Evolutionary conservation across 2,329 filamentous ascomycete genomes (phyloP), one percentile per base, ranked within the genome.

Genomic region (Aureobasidium sp.): DNA sequence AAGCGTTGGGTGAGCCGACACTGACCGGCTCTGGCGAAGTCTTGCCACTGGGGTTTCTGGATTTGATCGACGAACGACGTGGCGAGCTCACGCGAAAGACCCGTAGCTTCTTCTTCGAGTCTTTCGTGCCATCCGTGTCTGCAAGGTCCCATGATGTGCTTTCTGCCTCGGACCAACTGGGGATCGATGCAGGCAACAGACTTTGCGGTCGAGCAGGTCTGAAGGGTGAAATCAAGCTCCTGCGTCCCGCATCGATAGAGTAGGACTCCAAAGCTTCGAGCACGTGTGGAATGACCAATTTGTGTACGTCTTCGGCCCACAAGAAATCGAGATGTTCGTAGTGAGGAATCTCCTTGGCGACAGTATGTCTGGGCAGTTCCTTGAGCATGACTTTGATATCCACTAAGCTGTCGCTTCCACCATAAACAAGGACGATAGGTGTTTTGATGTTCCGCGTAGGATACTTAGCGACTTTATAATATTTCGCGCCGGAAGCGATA

Each of bases 281-380:
- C 1, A 99, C 90, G 70, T 95, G 90, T 17, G 86, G 89, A 69
- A 96, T 96, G 2, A 97, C 93, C 57, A 91, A 84, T 0, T 80
- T 78, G 65, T 95, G 83, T 7, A 95, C 89, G 68, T 96, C 91
- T 38, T 84, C 80, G 0, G 89, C 94, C 94, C 94, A 99, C 0
- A 99, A 79, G 68, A 99, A 96, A 73, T 99, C 94, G 25, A 99
- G 83, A 73, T 99, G 94, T 73, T 99, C 94, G 72, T 96, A 99
- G 70, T 95, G 90, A 0, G 88, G 84, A 43, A 99, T 88, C 69
- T 93, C 88, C 38, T 86, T 94, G 1, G 90, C 90, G 2, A 93
- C 81, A 0, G 94, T 97, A 71, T 90, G 89, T 23, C 80, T 79
- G 0, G 94, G 94, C 13, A 99, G 79, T 72, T 96, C 91, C 69